Percentiles rank a stretch among this genome's conserved stretches.
Conservation (phyloP, 352 stramenopile genomes). For the Globisporangium carolinianum region DNA sequence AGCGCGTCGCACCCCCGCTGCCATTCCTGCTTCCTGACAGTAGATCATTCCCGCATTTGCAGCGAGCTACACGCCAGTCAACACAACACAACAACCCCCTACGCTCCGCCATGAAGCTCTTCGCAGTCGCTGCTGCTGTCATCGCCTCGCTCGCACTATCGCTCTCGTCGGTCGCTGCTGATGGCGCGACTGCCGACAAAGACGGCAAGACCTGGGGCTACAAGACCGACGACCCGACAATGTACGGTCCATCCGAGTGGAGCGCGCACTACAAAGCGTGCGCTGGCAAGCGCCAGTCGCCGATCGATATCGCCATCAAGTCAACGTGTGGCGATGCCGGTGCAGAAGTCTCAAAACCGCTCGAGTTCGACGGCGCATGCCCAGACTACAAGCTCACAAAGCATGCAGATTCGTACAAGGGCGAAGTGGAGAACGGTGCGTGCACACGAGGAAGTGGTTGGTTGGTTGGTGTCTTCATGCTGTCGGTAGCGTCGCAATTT, state of each 20-base stretch:
- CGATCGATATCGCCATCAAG: conserved; percentile 11
- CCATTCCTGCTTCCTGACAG: too few species aligned
- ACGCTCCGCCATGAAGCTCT: too few species aligned
- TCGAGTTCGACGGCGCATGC: conserved; percentile 16
- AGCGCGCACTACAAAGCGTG: conserved; percentile 10
- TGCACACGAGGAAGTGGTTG: too few species aligned
- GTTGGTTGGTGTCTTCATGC: too few species aligned
- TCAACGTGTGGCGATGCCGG: not conserved
- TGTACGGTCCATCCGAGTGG: conserved; percentile 18
- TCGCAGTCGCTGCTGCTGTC: too few species aligned
- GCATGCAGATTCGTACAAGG: conserved; percentile 14
- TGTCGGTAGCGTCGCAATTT: too few species aligned
- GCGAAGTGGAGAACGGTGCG: not conserved
- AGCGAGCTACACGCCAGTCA: too few species aligned
- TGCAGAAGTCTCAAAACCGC: not conserved
- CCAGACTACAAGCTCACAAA: conserved; percentile 8
- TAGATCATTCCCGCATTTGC: too few species aligned
- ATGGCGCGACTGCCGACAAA: not conserved
- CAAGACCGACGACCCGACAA: conserved; percentile 11
- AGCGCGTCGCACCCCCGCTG: too few species aligned
- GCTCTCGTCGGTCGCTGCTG: not conserved
- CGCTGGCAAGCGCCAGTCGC: conserved; percentile 25
- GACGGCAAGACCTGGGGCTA: conserved; percentile 7
- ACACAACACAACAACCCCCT: too few species aligned
- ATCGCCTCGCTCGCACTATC: too few species aligned